Conservation (phyloP, 495 filamentous ascomycete genomes). For the Tuber aestivum region DNA sequence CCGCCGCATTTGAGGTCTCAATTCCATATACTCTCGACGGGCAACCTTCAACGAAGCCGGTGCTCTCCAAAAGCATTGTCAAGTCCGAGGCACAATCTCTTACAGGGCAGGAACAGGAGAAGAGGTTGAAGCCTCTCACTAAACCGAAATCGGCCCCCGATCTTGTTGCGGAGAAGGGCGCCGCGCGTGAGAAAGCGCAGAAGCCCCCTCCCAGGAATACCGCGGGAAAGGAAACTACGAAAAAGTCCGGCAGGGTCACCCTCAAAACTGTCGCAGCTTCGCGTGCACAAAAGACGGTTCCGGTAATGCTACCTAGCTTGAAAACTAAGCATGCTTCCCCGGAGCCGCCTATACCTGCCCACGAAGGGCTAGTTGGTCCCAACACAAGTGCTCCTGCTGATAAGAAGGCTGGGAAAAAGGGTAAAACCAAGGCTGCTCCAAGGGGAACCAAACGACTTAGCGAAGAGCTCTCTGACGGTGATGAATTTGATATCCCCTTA, state of each 20-base stretch:
- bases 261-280: background rate
- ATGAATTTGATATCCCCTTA: background rate
- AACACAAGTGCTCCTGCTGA: background rate
- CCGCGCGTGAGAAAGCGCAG: background rate
- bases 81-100: background rate
- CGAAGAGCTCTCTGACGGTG: background rate
- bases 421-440: background rate
- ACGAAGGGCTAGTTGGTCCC: background rate
- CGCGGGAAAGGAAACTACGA: background rate
- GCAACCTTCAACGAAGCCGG: background rate
- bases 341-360: background rate
- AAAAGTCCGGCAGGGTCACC: background rate
- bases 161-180: background rate
- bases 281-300: background rate
- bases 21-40: background rate
- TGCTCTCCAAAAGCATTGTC: background rate
- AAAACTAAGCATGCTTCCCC: background rate
- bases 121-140: background rate
- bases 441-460: background rate
- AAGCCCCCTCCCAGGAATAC: background rate
- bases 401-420: background rate
- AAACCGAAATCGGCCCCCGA: background rate
- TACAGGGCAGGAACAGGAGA: background rate
- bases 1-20: slow-evolving; percentile 2
- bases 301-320: background rate